Evolutionary conservation across 2,329 filamentous ascomycete genomes (phyloP).

Genomic region (Aspergillus sp.): DNA sequence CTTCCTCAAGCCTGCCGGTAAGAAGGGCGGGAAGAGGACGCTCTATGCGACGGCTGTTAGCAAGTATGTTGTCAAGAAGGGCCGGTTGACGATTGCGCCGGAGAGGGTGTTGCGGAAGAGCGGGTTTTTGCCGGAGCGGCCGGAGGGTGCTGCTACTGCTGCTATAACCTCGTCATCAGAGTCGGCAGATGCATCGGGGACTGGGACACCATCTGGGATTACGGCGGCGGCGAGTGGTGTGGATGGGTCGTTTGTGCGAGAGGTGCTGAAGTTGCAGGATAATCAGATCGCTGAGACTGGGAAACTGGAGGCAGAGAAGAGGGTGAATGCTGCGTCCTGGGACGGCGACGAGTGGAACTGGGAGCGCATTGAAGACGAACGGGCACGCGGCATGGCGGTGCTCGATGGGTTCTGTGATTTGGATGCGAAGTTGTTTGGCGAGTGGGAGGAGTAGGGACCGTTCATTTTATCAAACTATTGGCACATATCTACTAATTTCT

Average conservation of each 20-base stretch:
- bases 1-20: conserved; percentile 58
- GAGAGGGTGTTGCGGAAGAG: conserved; percentile 71
- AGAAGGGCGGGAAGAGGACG: conserved; percentile 56
- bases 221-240: conserved; percentile 30
- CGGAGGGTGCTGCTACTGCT: conserved; percentile 16
- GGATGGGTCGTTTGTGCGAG: conserved; percentile 36
- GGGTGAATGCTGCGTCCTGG: conserved; percentile 32
- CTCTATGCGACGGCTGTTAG: conserved; percentile 71
- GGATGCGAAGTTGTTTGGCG: conserved; percentile 52
- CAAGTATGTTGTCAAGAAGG: conserved; percentile 83
- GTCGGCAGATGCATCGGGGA: conserved; percentile 28
- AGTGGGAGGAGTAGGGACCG: conserved; percentile 34
- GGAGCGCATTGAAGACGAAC: conserved; percentile 60
- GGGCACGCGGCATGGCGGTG: conserved; percentile 54
- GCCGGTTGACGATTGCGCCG: conserved; percentile 79
- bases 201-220: conserved; percentile 33
- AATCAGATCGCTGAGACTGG: conserved; percentile 23
- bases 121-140: conserved; percentile 70
- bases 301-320: conserved; percentile 31
- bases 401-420: conserved; percentile 56
- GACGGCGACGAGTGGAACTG: conserved; percentile 55
- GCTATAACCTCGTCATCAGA: conserved; percentile 7
- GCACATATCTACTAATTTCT: neutral
- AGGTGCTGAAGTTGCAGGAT: conserved; percentile 25
- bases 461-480: neutral